Percentiles rank a stretch among this genome's conserved stretches.
Conservation (phyloP, 2,329 filamentous ascomycete genomes). For the Pseudogymnoascus sp. region DNA sequence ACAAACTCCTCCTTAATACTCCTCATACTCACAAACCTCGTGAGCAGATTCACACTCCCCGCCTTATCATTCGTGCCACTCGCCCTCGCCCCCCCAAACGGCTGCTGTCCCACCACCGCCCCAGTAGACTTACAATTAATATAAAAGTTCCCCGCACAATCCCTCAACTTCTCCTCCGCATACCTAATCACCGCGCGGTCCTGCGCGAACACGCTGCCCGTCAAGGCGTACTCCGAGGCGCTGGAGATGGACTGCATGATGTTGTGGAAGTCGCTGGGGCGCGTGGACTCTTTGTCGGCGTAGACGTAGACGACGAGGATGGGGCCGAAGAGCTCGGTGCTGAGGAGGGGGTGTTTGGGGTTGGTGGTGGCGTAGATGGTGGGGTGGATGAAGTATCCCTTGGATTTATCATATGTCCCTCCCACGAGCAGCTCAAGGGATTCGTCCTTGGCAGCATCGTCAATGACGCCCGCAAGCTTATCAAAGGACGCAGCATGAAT, state of each 20-base stretch:
- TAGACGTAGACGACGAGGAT: constrained; percentile 69
- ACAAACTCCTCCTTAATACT: constrained; percentile 70
- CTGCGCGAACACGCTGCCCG: constrained; percentile 64
- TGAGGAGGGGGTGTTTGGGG: constrained; percentile 64
- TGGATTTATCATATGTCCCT: constrained; percentile 66
- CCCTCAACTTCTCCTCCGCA: constrained; percentile 62
- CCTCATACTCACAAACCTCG: constrained; percentile 57
- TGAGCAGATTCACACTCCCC: constrained; percentile 54
- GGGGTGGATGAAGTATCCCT: constrained; percentile 76
- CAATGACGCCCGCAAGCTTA: constrained; percentile 68
- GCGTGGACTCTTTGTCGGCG: constrained; percentile 49
- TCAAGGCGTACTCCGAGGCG: constrained; percentile 70
- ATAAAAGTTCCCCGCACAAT: constrained; percentile 77
- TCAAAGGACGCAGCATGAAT: constrained; percentile 77
- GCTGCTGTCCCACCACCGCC: constrained; percentile 64
- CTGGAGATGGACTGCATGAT: constrained; percentile 57
- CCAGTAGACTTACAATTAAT: constrained; percentile 76
- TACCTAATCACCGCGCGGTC: constrained; percentile 57
- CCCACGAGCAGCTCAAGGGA: constrained; percentile 66
- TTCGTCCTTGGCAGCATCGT: constrained; percentile 66
- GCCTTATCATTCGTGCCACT: constrained; percentile 69
- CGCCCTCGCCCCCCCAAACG: constrained; percentile 59
- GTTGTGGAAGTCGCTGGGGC: constrained; percentile 45
- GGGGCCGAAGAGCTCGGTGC: constrained; percentile 75
- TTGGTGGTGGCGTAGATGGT: constrained; percentile 72